Evolutionary conservation across 2,329 filamentous ascomycete genomes (phyloP).

Genomic region (Mollisiaceae sp.): DNA sequence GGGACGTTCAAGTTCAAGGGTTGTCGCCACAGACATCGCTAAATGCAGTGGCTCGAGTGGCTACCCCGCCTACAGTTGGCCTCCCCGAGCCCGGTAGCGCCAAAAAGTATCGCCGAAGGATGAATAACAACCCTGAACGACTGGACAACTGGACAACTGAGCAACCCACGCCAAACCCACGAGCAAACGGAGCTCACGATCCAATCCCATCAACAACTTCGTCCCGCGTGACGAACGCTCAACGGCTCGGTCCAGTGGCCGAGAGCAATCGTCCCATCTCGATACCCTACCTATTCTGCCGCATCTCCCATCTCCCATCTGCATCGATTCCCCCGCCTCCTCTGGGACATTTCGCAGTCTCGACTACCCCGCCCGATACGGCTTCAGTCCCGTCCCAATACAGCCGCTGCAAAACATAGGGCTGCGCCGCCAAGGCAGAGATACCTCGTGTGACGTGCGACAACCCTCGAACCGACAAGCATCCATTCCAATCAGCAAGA

Average conservation of each 20-base stretch:
- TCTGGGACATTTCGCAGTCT: constrained; percentile 1
- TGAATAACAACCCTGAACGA: neutral
- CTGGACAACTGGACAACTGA: neutral
- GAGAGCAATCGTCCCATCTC: neutral
- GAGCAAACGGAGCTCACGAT: neutral
- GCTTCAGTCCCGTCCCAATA: neutral
- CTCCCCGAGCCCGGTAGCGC: neutral
- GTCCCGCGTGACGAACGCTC: neutral
- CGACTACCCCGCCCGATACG: constrained; percentile 6
- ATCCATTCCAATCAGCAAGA: neutral
- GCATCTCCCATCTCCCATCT: neutral
- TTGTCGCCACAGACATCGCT: neutral
- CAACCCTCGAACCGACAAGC: neutral
- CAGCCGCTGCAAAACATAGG: constrained; percentile 10
- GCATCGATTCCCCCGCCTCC: neutral
- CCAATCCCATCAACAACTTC: no score
- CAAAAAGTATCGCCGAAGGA: neutral
- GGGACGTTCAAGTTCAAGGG: neutral
- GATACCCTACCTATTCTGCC: neutral
- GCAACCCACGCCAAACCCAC: neutral
- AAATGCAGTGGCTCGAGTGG: neutral
- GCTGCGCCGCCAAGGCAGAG: constrained; percentile 2
- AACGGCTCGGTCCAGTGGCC: neutral
- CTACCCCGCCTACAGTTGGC: neutral
- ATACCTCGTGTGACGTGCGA: constrained; percentile 11